Percentiles rank a stretch among this genome's conserved stretches.
Evolutionary conservation across 108 stramenopile genomes (phyloP).

Genomic region (Poteriospumella lacustris): DNA sequence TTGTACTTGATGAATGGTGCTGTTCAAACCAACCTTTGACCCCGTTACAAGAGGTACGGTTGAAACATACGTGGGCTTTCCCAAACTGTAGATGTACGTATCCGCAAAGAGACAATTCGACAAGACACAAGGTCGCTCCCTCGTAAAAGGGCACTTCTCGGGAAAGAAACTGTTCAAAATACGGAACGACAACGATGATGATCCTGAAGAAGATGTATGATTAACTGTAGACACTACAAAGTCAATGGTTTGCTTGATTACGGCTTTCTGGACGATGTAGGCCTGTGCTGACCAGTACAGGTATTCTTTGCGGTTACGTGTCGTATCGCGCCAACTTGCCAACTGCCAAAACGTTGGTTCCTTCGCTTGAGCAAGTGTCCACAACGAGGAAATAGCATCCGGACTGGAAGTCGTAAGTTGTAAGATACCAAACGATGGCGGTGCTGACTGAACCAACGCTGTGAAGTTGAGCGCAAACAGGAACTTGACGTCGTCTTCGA

Average conservation of each 20-base stretch:
- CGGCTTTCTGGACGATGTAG: background rate
- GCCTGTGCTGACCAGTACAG: background rate
- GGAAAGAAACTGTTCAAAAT: background rate
- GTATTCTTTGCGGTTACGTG: background rate
- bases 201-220: no score
- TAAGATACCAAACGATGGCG: background rate
- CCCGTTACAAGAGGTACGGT: background rate
- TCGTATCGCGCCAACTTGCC: background rate
- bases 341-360: background rate
- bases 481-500: background rate
- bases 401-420: background rate
- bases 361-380: background rate
- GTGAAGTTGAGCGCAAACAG: background rate
- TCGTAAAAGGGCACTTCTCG: background rate
- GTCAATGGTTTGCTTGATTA: background rate
- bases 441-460: background rate
- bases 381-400: background rate
- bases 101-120: background rate
- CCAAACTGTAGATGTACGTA: background rate
- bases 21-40: background rate
- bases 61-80: background rate
- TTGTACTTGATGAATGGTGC: background rate
- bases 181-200: no score
- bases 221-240: background rate
- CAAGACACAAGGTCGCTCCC: background rate